A percentile compares a stretch with the other conserved stretches of the same genome.
Conservation (phyloP, 139 green algal genomes). For the Edaphochlamys debaryana region DNA sequence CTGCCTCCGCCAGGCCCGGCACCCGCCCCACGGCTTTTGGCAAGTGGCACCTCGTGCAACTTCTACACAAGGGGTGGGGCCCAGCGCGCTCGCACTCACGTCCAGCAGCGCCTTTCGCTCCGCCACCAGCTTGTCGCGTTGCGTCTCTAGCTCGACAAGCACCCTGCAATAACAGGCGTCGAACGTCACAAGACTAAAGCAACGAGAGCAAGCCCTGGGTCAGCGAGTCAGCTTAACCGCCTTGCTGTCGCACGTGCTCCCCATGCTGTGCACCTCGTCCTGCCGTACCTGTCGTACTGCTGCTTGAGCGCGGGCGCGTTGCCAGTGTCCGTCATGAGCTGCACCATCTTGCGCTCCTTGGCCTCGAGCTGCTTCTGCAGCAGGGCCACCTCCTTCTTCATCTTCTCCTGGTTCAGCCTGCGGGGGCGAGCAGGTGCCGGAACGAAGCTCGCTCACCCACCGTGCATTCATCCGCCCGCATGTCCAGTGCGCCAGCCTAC, state of each 20-base stretch:
- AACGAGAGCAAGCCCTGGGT: no score
- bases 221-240: no score
- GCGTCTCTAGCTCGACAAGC: conserved; percentile 59
- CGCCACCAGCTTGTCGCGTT: conserved; percentile 59
- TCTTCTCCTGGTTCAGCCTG: conserved; percentile 60
- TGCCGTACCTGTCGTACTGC: conserved; percentile 77
- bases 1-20: no score
- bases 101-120: conserved; percentile 62
- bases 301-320: conserved; percentile 60
- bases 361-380: conserved; percentile 59
- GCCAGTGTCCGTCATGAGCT: conserved; percentile 50
- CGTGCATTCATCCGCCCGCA: no score
- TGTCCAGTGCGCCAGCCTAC: no score
- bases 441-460: not conserved
- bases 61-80: no score
- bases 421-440: not conserved
- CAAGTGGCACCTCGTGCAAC: no score
- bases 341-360: conserved; percentile 66
- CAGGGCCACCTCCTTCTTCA: conserved; percentile 57
- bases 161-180: no score
- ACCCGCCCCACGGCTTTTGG: no score
- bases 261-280: no score
- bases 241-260: no score
- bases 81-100: conserved; percentile 13
- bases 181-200: no score